Base-by-base conservation (phyloP, 805 yeast genomes). In the Kuraishia cidri region DNA sequence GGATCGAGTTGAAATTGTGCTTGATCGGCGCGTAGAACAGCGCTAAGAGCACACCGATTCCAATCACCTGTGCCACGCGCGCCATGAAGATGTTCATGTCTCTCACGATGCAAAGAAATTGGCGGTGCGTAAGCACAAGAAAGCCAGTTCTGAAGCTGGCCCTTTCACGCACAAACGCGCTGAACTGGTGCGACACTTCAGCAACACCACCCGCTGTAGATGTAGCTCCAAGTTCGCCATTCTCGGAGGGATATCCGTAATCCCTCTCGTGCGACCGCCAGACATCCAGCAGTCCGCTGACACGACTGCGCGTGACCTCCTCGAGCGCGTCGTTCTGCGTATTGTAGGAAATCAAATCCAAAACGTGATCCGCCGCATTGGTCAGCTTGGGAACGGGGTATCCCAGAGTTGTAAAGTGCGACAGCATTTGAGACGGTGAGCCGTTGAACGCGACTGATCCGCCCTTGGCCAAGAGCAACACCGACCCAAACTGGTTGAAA, bases 401-500 rank as follows among this genome's bases (percentile, higher is more conserved):
- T 0, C 83, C 83, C 26, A 69, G 39, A 0, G 44, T 33, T 0
- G 46, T 40, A 34, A 85, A 73, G 51, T 81, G 72, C 0, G 44
- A 38, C 53, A 83, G 54, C 26, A 34, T 31, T 4, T 52, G 54
- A 0, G 36, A 32, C 4, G 77, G 66, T 0, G 59, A 44, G 1
- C 92, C 92, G 51, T 79, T 73, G 48, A 71, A 86, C 4, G 79
- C 75, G 13, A 76, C 85, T 22, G 54, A 48, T 6, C 90, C 88
- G 26, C 88, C 84, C 50, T 75, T 77, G 0, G 87, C 83, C 16
- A 86, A 58, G 26, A 86, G 55, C 24, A 84, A 55, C n/a, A 86
- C 64, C 11, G 80, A 69, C 4, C 86, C 90, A 59, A 86, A 83
- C 36, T 58, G 58, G 12, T 63, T 52, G 46, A 81, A 76, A 42